A percentile compares a stretch with the other conserved stretches of the same genome.
Evolutionary conservation across 805 yeast genomes (phyloP).

Genomic region (Candida loeiensis): DNA sequence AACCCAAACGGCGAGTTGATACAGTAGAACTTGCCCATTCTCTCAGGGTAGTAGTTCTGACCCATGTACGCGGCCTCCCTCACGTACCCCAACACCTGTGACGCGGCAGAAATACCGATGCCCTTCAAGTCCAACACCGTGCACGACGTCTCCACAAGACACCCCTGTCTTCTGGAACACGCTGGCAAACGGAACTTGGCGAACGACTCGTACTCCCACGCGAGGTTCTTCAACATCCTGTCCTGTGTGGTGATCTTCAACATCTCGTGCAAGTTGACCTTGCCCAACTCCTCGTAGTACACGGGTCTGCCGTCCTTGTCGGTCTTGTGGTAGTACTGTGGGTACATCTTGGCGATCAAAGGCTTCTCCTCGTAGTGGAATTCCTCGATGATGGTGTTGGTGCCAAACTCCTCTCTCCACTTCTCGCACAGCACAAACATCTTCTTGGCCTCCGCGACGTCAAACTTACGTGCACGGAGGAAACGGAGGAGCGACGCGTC

Average conservation of each 20-base stretch:
- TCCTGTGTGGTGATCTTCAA: conserved; percentile 91
- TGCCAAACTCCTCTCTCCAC: conserved; percentile 87
- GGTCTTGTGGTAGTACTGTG: conserved; percentile 95
- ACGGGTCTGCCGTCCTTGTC: conserved; percentile 97
- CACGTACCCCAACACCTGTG: conserved; percentile 82
- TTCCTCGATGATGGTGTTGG: conserved; percentile 80
- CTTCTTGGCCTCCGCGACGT: conserved; percentile 66
- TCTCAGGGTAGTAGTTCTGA: conserved; percentile 96
- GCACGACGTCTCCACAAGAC: conserved; percentile 90
- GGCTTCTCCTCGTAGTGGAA: conserved; percentile 94
- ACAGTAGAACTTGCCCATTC: conserved; percentile 96
- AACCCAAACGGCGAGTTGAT: conserved; percentile 98
- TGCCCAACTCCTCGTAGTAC: conserved; percentile 89
- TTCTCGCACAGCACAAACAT: conserved; percentile 87
- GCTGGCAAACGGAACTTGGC: conserved; percentile 85
- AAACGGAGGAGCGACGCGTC: conserved; percentile 83
- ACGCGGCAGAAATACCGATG: conserved; percentile 78
- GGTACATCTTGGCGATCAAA: conserved; percentile 81
- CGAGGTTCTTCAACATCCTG: conserved; percentile 91
- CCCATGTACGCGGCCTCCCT: conserved; percentile 92
- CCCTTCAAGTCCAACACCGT: conserved; percentile 95
- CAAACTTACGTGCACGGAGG: conserved; percentile 93
- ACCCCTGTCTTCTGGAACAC: conserved; percentile 77
- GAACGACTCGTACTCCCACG: conserved; percentile 96
- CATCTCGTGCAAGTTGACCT: conserved; percentile 87